Conservation (phyloP, 257 asterid genomes). For the Coffea eugenioides region DNA sequence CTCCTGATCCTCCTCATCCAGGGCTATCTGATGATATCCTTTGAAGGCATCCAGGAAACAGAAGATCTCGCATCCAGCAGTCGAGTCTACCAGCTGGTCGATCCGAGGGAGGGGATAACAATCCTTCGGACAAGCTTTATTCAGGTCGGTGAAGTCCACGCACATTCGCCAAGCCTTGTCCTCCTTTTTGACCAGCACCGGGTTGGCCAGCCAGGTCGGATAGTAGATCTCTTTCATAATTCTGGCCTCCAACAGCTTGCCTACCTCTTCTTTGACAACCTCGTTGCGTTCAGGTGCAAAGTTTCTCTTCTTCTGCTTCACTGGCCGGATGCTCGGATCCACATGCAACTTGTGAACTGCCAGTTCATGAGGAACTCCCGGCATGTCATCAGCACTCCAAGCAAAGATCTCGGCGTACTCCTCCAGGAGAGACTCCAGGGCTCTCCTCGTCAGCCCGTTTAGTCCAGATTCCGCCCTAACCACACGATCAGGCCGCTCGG, state of each 20-base stretch:
- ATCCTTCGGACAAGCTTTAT: too few relatives aligned
- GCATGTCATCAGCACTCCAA: neutral
- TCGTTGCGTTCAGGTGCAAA: neutral
- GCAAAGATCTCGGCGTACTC: neutral
- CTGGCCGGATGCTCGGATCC: neutral
- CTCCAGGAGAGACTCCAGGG: too few relatives aligned
- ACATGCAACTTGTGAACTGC: neutral
- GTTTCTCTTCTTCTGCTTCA: neutral
- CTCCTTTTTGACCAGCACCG: too few relatives aligned
- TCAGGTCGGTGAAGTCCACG: too few relatives aligned
- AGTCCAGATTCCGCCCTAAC: too few relatives aligned
- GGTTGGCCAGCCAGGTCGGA: neutral
- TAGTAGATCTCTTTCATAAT: neutral
- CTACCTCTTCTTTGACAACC: rapidly evolving
- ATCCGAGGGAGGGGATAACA: neutral
- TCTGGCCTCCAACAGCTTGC: too few relatives aligned
- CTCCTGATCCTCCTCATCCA: neutral
- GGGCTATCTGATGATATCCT: too few relatives aligned
- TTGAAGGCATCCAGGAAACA: neutral
- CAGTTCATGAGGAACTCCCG: neutral
- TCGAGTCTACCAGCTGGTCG: neutral
- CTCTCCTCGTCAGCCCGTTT: too few relatives aligned
- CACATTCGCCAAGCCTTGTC: too few relatives aligned
- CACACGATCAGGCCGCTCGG: too few relatives aligned
- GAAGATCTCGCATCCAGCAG: rapidly evolving